phyloP scores from a whole-genome alignment of 768 basidiomycete species.

The Leucogyrophana mollusca region DNA sequence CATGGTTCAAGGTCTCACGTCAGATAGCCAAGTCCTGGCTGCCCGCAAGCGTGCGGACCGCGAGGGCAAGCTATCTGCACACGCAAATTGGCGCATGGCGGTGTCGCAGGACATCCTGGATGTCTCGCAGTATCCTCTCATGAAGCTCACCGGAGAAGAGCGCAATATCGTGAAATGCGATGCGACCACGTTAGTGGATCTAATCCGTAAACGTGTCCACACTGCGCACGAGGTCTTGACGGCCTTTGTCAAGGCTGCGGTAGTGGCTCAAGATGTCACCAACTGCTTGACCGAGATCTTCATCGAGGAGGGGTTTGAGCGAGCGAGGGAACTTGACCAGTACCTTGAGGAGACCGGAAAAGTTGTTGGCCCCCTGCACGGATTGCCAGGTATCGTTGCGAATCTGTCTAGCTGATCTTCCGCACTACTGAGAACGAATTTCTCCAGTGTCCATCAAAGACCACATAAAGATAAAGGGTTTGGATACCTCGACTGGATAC shows the following conservation, averaged over 20 bases:
- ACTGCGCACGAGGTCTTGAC: constrained; percentile 23
- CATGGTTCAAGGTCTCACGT: no score
- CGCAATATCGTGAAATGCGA: constrained; percentile 28
- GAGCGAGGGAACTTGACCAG: constrained; percentile 50
- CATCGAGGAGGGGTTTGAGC: constrained; percentile 45
- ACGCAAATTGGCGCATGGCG: constrained; percentile 1
- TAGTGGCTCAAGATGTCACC: constrained; percentile 33
- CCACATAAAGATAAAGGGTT: constrained; percentile 44
- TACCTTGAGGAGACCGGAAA: constrained; percentile 44
- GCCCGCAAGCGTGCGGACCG: constrained; percentile 25
- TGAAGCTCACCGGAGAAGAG: constrained; percentile 21
- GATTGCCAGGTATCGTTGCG: constrained; percentile 26
- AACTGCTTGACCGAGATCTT: constrained; percentile 62
- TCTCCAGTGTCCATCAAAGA: constrained; percentile 43
- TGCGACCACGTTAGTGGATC: constrained; percentile 24
- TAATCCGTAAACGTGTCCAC: constrained; percentile 18
- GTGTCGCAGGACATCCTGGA: constrained; percentile 8
- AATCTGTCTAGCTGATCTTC: no score
- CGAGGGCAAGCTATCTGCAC: constrained; percentile 12
- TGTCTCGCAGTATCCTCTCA: constrained; percentile 27
- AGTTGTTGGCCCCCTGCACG: constrained; percentile 45
- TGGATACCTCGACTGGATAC: constrained; percentile 39
- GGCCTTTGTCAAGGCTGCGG: constrained; percentile 25
- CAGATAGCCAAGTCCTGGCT: not conserved
- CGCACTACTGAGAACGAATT: no score